Conservation (phyloP, 345 rosid genomes). For the Microcos paniculata region DNA sequence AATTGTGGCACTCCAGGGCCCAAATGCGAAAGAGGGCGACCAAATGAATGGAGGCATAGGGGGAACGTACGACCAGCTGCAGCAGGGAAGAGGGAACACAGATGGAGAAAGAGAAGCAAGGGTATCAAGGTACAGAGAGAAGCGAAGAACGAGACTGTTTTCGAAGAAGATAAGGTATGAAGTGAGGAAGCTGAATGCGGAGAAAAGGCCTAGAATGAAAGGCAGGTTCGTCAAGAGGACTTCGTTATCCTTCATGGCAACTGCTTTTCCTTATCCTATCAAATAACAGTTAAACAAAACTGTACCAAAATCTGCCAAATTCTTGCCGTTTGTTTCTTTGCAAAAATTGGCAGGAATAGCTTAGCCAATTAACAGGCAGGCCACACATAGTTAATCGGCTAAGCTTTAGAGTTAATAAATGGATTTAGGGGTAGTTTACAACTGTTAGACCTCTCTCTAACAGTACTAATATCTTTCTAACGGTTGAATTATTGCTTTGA, state of each 20-base stretch:
- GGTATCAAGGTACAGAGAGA: conserved; percentile 57
- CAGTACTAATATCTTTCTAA: not conserved
- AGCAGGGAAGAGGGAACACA: conserved; percentile 9
- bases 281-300: not conserved
- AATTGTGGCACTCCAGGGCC: conserved; percentile 17
- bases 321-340: not conserved
- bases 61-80: conserved; percentile 15
- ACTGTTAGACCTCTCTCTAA: conserved; percentile 3
- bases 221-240: conserved; percentile 70
- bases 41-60: conserved; percentile 15
- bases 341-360: not conserved
- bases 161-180: conserved; percentile 73
- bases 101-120: conserved; percentile 56
- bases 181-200: conserved; percentile 71
- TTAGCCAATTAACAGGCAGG: not conserved
- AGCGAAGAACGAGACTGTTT: conserved; percentile 57
- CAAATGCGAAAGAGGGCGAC: conserved; percentile 8
- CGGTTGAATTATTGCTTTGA: not conserved
- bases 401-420: not conserved
- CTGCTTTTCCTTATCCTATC: conserved; percentile 12
- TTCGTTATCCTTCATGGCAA: conserved; percentile 24
- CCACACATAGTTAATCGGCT: not conserved
- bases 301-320: conserved; percentile 8
- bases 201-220: conserved; percentile 70
- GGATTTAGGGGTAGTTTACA: not conserved